These are phyloP conservation scores for Pelargonium cotyledonis DNA, from an alignment of 441 rosid genomes.

Conservation along the genomic window DNA sequence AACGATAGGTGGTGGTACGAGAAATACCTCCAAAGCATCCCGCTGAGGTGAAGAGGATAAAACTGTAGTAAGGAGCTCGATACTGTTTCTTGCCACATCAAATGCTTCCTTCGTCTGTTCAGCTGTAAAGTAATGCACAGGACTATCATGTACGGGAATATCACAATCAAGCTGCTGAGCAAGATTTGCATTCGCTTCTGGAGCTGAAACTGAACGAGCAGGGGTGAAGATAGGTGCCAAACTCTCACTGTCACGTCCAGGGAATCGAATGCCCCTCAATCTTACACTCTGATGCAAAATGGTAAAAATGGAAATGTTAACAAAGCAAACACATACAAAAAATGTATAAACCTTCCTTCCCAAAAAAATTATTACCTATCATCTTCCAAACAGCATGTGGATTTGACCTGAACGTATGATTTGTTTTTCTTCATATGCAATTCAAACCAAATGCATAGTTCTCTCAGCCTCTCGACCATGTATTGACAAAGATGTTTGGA, in stretches of 20 bases:
- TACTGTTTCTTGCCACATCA: conserved; percentile 80
- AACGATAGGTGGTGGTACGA: not conserved
- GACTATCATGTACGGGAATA: conserved; percentile 31
- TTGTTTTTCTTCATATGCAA: not conserved
- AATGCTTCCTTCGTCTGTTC: conserved; percentile 87
- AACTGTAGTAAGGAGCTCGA: conserved; percentile 75
- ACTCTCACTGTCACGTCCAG: conserved; percentile 94
- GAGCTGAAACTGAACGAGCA: conserved; percentile 45
- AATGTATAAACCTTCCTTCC: no score
- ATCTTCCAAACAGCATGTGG: not conserved
- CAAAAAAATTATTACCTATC: no score
- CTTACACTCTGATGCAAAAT: conserved; percentile 51
- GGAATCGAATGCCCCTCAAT: conserved; percentile 86
- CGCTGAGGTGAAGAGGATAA: conserved; percentile 72
- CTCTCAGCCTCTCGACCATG: not conserved
- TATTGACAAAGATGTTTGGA: not conserved
- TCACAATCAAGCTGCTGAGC: conserved; percentile 51
- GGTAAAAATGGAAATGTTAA: no score
- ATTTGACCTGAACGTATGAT: not conserved
- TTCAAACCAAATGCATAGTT: not conserved
- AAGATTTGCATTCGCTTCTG: conserved; percentile 46
- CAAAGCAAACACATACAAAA: no score
- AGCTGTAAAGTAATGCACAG: conserved; percentile 46
- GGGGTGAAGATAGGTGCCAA: conserved; percentile 94
- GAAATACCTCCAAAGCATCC: conserved; percentile 58